Conservation (phyloP, 768 basidiomycete species). For the Tulasnella sp. region DNA sequence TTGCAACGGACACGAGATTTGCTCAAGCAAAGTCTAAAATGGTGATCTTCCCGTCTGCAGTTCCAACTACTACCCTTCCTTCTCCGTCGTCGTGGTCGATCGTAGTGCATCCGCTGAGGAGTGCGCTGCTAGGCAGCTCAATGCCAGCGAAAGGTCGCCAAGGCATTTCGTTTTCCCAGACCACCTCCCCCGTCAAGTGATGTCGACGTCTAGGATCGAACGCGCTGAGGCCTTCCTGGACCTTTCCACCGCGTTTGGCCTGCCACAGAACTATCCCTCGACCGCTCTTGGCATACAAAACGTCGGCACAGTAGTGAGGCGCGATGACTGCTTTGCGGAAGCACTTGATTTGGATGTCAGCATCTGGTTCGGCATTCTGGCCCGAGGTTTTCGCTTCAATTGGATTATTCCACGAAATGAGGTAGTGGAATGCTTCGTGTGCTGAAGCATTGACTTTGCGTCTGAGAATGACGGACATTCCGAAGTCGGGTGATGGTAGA, state of each 20-base stretch:
- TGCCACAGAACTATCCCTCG: background rate
- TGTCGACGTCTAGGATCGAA: background rate
- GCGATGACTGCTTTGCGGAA: background rate
- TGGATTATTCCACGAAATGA: background rate
- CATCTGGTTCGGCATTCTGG: background rate
- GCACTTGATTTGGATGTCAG: background rate
- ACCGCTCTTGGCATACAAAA: background rate
- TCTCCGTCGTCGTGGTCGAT: background rate
- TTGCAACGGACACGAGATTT: background rate
- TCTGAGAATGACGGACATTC: background rate
- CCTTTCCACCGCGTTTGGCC: background rate
- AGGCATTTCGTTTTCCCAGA: background rate
- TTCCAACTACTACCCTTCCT: constrained; percentile 6
- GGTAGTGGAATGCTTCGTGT: background rate
- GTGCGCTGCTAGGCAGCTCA: background rate
- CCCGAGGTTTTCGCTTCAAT: background rate
- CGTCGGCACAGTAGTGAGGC: background rate
- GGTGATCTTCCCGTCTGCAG: background rate
- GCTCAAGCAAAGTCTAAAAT: background rate
- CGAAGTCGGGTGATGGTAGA: background rate
- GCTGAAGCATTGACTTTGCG: background rate
- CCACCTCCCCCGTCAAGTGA: background rate
- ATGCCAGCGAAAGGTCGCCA: background rate
- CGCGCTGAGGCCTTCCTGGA: background rate
- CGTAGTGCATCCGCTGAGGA: background rate